Evolutionary conservation across 2,329 filamentous ascomycete genomes (phyloP).

Genomic region (Apiospora koreana): DNA sequence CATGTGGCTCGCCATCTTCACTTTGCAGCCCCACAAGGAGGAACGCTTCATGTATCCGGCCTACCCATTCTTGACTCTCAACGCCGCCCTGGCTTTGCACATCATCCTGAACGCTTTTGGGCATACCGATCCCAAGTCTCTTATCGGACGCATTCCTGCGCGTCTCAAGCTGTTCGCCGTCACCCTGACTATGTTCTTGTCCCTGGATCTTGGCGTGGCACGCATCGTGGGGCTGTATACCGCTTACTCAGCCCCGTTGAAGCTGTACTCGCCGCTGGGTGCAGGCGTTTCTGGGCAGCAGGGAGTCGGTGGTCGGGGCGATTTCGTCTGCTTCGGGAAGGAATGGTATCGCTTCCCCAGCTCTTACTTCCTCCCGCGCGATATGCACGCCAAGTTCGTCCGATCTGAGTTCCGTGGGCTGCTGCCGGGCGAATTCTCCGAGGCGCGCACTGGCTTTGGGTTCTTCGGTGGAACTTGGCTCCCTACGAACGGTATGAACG

Average conservation of each 20-base stretch:
- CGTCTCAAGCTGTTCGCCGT: constrained; percentile 71
- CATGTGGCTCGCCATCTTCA: constrained; percentile 91
- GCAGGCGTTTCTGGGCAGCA: constrained; percentile 47
- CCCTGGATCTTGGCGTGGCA: constrained; percentile 66
- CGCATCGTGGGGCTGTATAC: constrained; percentile 77
- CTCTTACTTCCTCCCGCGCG: constrained; percentile 85
- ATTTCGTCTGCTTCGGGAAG: constrained; percentile 85
- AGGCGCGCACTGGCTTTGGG: constrained; percentile 68
- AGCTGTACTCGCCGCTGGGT: constrained; percentile 68
- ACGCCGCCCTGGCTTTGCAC: constrained; percentile 83
- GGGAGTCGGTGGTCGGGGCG: constrained; percentile 58
- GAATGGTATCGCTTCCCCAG: constrained; percentile 99
- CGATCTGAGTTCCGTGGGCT: constrained; percentile 88
- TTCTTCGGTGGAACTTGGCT: constrained; percentile 84
- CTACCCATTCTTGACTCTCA: constrained; percentile 87
- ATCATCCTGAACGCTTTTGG: constrained; percentile 77
- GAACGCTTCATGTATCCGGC: constrained; percentile 98
- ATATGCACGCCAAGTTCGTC: constrained; percentile 84
- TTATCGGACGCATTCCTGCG: constrained; percentile 72
- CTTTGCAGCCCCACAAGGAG: constrained; percentile 91
- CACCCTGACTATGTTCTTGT: constrained; percentile 59
- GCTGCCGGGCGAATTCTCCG: constrained; percentile 85
- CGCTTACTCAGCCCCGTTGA: constrained; percentile 80
- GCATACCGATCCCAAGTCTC: constrained; percentile 63
- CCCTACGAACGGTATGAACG: constrained; percentile 84